Evolutionary conservation across 306 rosid species (phyloP), one percentile per base, ranked within the genome.

Genomic region (Corylus americana): DNA sequence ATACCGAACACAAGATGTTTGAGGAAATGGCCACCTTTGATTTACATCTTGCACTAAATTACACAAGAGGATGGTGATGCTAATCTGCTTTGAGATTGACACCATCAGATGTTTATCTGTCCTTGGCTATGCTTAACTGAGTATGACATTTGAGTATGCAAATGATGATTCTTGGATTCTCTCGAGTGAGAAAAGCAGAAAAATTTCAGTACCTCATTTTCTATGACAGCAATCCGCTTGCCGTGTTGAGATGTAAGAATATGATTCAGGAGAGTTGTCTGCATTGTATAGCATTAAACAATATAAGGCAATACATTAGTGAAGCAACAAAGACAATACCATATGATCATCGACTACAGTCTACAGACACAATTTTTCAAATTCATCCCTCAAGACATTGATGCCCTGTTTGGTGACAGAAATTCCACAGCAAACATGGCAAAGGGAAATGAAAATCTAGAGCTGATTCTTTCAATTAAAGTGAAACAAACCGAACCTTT

Each of bases 261-360:
- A 81, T 91, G 98, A 89, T 92, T 94, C 70, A 94, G 92, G 55
- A 94, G 91, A 74, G 97, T 94, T 22, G 98, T 94, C 98, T 92
- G 86, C 85, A 86, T 53, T 53, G 63, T 58, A 59, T 6, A 63
- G 68, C 39, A 45, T 20, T 6, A 57, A 57, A 57, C 11, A 22
- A 27, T 0, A 10, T 39, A 39, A 59, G 45, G 59, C 39, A 10
- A 58, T 3, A 53, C 12, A 5, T 0, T 42, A 5, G 7, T 42
- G 45, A 42, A 5, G 63, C 11, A 70, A 55, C 29, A 7, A 18
- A 55, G n/a, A 11, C 7, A 17, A 22, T 58, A 11, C 37, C 14
- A 22, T 58, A 22, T 27, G 12, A 44, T 8, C 22, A 57, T 55
- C 1, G 31, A 17, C 8, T 51, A 53, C 10, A 10, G 31, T 8